Percentiles rank a stretch among this genome's conserved stretches.
Conservation (phyloP, 2,329 filamentous ascomycete species). For the Dactylonectria estremocensis region DNA sequence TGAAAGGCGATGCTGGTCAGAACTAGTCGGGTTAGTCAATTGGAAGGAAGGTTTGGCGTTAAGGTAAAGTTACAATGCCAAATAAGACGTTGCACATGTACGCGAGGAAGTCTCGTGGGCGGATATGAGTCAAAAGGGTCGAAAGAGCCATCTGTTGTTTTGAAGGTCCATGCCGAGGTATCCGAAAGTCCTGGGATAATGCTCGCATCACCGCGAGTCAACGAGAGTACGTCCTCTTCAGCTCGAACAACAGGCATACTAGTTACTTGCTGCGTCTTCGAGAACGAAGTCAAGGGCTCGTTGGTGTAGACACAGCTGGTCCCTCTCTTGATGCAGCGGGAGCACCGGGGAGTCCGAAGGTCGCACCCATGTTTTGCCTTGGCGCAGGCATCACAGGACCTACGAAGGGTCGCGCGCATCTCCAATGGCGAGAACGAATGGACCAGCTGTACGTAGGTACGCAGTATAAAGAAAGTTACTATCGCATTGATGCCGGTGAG, state of each 20-base stretch:
- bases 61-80: constrained; percentile 64
- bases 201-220: constrained; percentile 7
- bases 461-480: too few species aligned
- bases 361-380: constrained; percentile 71
- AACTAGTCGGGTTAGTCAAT: constrained; percentile 57
- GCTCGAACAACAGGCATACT: background rate
- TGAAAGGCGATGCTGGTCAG: constrained; percentile 71
- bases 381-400: constrained; percentile 70
- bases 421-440: background rate
- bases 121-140: constrained; percentile 73
- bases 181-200: background rate
- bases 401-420: constrained; percentile 70
- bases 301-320: constrained; percentile 68
- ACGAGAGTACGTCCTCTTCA: background rate
- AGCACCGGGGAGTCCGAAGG: constrained; percentile 67
- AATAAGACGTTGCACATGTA: constrained; percentile 69
- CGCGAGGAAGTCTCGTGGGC: constrained; percentile 64
- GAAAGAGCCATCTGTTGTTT: constrained; percentile 54
- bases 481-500: background rate
- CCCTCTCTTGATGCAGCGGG: constrained; percentile 67
- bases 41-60: background rate
- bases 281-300: constrained; percentile 58
- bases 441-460: background rate
- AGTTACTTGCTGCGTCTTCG: constrained; percentile 28
- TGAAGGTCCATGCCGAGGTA: constrained; percentile 34